Evolutionary conservation across 805 yeast genomes (phyloP).

Genomic region (Candida vaughaniae): DNA sequence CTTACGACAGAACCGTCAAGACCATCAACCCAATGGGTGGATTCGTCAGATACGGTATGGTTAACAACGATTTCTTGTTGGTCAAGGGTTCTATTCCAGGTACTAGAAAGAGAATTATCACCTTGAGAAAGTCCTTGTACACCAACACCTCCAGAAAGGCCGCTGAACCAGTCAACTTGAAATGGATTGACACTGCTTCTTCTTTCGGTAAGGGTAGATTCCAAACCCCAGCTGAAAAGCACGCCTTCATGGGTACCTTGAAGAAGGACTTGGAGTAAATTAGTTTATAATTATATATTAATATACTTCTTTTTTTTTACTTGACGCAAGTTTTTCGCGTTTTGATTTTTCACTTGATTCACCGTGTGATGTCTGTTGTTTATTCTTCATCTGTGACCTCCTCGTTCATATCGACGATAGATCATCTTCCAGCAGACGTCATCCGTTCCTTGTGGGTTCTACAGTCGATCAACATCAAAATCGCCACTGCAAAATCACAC

Average conservation of each 20-base stretch:
- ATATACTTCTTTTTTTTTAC: neutral
- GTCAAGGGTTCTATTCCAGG: conserved; percentile 99
- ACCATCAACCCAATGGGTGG: conserved; percentile 99
- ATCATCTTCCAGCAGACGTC: conserved; percentile 44
- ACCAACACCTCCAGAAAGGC: conserved; percentile 98
- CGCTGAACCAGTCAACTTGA: conserved; percentile 91
- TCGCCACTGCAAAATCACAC: conserved; percentile 20
- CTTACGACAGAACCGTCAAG: conserved; percentile 99
- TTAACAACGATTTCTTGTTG: conserved; percentile 96
- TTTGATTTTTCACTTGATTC: neutral
- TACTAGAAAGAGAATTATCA: conserved; percentile 98
- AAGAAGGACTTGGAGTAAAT: conserved; percentile 79
- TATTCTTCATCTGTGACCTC: conserved; percentile 16
- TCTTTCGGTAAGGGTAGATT: conserved; percentile 99
- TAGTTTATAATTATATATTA: neutral
- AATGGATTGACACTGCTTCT: conserved; percentile 99
- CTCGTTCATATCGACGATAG: conserved; percentile 41
- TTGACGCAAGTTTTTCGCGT: neutral
- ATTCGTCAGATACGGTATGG: conserved; percentile 98
- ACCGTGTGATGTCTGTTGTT: conserved; percentile 5
- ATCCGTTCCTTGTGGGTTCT: conserved; percentile 43
- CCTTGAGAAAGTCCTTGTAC: conserved; percentile 98
- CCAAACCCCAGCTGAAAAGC: conserved; percentile 99
- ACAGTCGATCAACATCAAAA: conserved; percentile 33
- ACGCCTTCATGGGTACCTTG: conserved; percentile 98